Base-by-base conservation (phyloP, 331 rosid species). In the Malus hybrid region DNA sequence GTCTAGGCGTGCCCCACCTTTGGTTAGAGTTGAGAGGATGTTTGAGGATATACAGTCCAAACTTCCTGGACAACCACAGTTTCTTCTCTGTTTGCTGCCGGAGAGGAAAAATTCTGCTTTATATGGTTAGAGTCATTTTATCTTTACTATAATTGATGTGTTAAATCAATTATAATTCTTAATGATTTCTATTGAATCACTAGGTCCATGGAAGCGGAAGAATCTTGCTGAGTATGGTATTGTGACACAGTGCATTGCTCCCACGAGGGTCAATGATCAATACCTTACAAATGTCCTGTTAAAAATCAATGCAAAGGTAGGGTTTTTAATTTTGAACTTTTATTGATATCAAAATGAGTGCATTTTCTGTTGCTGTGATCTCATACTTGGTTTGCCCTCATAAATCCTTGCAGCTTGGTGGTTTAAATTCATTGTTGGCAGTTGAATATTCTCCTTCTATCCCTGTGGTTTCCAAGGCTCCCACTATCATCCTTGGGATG, bases 141-240 rank as follows among this genome's bases (percentile, higher is more conserved):
- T 63, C 26, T 46, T 6, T 26, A 2, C 50, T 55, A 4, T 24
- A 19, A 11, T 44, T 72, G 52, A 24, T 14, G 1, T n/a, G 69
- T 33, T 62, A 0, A 8, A 70, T 36, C 61, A 9, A 11, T 34
- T n/a, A 2, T 18, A 48, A 34, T 62, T 20, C 18, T 66, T 12
- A 30, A 26, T 70, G 73, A 58, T 68, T 33, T 10, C 66, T 65
- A 15, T 77, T 46, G 50, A 14, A 3, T 55, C 44, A 75, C 50
- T 33, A 95, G 99, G 99, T 70, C 99, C 97, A 7, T 95, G 99
- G 99, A 95, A 95, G 58, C 76, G 78, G 34, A 95, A 88, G 74
- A 84, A 79, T 75, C 97, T 95, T 18, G 81, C 92, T 12, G 96
- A 92, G 6, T 79, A 69, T 74, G 99, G 99, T 26, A 81, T 95